Conservation (phyloP, 106 monocot species). For the Phalaenopsis aphrodite region DNA sequence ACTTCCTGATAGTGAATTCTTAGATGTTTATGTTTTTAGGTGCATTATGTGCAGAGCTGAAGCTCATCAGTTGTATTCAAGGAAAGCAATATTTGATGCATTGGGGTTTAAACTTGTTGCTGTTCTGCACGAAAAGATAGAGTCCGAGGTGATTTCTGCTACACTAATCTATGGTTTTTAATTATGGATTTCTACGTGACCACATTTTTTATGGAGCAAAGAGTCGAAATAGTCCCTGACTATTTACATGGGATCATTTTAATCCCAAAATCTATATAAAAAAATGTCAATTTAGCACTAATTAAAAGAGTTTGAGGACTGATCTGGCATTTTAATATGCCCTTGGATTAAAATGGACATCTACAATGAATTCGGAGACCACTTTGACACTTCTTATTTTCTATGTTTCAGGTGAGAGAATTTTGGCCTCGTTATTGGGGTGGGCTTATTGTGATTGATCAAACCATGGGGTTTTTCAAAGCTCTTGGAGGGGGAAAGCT, state of each 20-base stretch:
- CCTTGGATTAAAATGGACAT: too few species aligned
- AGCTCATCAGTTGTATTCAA: slow-evolving; percentile 35
- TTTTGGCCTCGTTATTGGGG: slow-evolving; percentile 50
- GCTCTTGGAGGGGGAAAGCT: slow-evolving; percentile 41
- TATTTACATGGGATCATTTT: too few species aligned
- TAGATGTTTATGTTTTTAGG: slow-evolving; percentile 8
- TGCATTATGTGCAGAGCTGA: slow-evolving; percentile 48
- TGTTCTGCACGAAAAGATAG: slow-evolving; percentile 34
- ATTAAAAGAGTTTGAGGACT: too few species aligned
- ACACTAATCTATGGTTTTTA: neutral
- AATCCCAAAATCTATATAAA: too few species aligned
- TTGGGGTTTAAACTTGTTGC: slow-evolving; percentile 31
- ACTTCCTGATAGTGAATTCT: neutral
- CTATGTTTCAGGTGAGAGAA: slow-evolving; percentile 25
- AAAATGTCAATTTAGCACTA: neutral
- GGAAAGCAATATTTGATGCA: slow-evolving; percentile 38
- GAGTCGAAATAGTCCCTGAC: too few species aligned
- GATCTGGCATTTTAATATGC: too few species aligned
- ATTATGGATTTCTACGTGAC: neutral
- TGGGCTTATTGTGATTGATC: slow-evolving; percentile 30
- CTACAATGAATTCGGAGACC: too few species aligned
- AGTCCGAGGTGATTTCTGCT: slow-evolving; percentile 23
- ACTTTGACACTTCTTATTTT: too few species aligned
- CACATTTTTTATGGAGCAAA: too few species aligned
- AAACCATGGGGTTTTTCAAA: slow-evolving; percentile 27